These are phyloP conservation scores for rapeseed (Brassica napus) DNA, from an alignment of 345 rosid genomes.

Conservation along the genomic window DNA sequence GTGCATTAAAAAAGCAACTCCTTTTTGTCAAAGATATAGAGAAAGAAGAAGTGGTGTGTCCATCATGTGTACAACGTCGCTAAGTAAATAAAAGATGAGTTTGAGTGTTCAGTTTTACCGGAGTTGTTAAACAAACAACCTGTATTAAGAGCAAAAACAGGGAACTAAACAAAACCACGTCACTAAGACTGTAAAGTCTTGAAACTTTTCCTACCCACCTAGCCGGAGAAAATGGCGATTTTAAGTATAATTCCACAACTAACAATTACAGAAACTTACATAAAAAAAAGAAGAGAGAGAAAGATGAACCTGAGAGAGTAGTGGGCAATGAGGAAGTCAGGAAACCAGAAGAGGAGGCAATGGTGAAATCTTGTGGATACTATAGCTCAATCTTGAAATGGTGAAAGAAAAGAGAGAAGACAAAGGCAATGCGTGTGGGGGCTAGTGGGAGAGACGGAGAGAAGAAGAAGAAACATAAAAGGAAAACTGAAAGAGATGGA, in stretches of 20 bases:
- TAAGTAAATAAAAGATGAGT: conserved; percentile 35
- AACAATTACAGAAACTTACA: conserved; percentile 5
- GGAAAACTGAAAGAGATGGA: conserved; percentile 11
- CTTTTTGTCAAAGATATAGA: conserved; percentile 28
- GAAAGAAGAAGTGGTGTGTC: conserved; percentile 17
- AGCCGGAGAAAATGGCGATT: conserved; percentile 31
- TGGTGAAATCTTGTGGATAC: background rate
- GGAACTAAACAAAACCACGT: conserved; percentile 18
- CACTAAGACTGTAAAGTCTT: conserved; percentile 3
- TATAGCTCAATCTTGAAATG: conserved; percentile 24
- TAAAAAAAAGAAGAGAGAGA: background rate
- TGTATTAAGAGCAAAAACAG: conserved; percentile 19
- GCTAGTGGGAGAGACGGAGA: conserved; percentile 24
- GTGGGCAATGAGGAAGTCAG: conserved; percentile 22
- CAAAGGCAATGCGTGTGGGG: conserved; percentile 22
- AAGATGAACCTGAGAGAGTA: conserved; percentile 27
- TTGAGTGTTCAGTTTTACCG: conserved; percentile 15
- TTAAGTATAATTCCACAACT: conserved; percentile 14
- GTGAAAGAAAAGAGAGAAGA: conserved; percentile 23
- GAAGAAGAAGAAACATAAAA: conserved; percentile 13
- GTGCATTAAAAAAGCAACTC: conserved; percentile 29
- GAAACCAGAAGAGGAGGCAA: background rate
- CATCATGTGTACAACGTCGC: conserved; percentile 28
- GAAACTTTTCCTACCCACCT: conserved; percentile 34
- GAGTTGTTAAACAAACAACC: conserved; percentile 40